A percentile compares a stretch with the other conserved stretches of the same genome.
These are phyloP conservation scores for Aureobasidium namibiae DNA, from an alignment of 2,329 filamentous ascomycete genomes.

Conservation along the genomic window DNA sequence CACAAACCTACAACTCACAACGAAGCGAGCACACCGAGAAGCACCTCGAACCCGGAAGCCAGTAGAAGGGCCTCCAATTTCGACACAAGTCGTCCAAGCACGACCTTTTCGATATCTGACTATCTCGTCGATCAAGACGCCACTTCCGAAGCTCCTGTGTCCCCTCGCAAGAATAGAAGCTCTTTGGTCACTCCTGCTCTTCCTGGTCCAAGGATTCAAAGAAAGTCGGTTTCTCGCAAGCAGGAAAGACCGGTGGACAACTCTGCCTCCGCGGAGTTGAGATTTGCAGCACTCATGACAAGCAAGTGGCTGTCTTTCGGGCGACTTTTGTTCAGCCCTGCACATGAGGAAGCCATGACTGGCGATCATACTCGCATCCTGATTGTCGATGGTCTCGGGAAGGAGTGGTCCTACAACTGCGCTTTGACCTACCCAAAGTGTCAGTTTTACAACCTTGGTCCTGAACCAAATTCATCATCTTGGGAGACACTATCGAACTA, in stretches of 20 bases:
- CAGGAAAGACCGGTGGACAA: not conserved
- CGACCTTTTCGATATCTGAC: constrained; percentile 16
- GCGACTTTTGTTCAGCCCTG: constrained; percentile 72
- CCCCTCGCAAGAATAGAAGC: not conserved
- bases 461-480: constrained; percentile 17
- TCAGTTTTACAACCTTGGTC: constrained; percentile 63
- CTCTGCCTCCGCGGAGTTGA: constrained; percentile 53
- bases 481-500: constrained; percentile 49
- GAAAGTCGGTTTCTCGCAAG: not conserved
- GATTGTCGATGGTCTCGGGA: constrained; percentile 76
- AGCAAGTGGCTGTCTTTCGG: constrained; percentile 85
- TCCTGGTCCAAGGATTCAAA: not conserved
- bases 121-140: constrained; percentile 8
- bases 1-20: not conserved
- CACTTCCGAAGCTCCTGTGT: not conserved
- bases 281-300: constrained; percentile 73
- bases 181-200: not conserved
- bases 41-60: not conserved
- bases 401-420: constrained; percentile 83
- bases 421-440: constrained; percentile 69
- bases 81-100: constrained; percentile 9
- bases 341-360: constrained; percentile 59
- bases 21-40: constrained; percentile 7
- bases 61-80: not conserved
- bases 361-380: constrained; percentile 57